A percentile compares a stretch with the other conserved stretches of the same genome.
phyloP scores from a whole-genome alignment of 164 flowering plant genomes.

The Chloranthus sessilifolius region DNA sequence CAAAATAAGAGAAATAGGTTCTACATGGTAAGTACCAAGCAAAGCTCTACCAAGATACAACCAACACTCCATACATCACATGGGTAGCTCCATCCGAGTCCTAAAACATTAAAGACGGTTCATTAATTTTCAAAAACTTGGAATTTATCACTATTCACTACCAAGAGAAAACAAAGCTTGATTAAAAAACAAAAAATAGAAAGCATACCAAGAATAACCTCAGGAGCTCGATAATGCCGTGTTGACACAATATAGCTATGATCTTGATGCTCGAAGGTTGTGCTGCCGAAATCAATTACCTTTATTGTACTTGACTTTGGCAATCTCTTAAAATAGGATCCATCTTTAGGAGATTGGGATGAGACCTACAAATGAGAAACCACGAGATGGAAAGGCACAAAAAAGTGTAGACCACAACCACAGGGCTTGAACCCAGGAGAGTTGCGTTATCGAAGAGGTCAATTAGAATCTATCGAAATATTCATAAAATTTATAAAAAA shows the following conservation, averaged over 20 bases:
- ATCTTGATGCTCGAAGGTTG: constrained; percentile 64
- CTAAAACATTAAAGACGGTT: constrained; percentile 22
- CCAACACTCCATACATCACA: constrained; percentile 90
- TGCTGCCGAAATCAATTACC: constrained; percentile 90
- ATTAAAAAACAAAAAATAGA: background rate
- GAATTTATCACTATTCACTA: no score
- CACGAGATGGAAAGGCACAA: background rate
- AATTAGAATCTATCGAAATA: background rate
- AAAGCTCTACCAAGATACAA: constrained; percentile 71
- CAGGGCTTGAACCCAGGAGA: no score
- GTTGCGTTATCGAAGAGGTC: no score
- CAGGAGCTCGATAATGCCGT: constrained; percentile 85
- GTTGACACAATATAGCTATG: constrained; percentile 76
- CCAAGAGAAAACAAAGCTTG: background rate
- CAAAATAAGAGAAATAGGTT: no score
- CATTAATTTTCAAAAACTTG: no score
- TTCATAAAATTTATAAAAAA: background rate
- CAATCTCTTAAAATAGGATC: constrained; percentile 42
- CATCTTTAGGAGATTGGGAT: constrained; percentile 60
- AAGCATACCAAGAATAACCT: constrained; percentile 72
- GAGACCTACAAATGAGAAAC: constrained; percentile 41
- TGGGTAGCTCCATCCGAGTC: constrained; percentile 81
- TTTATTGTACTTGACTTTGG: constrained; percentile 70
- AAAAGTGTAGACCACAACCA: no score
- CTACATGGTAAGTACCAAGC: no score